phyloP scores from a whole-genome alignment of 208 protist genomes.

The Trypanosomatidae sp. region DNA sequence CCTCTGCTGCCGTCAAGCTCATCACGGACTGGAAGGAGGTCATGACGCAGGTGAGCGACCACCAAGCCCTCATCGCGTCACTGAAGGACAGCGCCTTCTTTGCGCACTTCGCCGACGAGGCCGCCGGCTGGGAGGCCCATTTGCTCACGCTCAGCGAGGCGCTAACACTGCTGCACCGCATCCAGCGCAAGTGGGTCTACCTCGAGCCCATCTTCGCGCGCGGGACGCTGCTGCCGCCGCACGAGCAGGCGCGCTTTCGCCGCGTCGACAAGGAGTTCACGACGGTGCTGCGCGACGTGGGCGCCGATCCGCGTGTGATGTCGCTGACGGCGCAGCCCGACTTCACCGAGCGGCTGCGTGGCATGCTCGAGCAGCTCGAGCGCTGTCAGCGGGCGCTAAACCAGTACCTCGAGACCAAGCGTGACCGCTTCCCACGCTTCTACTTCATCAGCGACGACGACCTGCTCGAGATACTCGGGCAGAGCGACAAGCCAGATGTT shows the following conservation, averaged over 20 bases:
- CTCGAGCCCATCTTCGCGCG: constrained; percentile 96
- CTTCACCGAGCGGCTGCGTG: constrained; percentile 73
- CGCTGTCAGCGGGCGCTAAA: constrained; percentile 93
- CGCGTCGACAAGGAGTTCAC: constrained; percentile 94
- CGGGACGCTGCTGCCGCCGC: constrained; percentile 92
- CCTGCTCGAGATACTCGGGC: constrained; percentile 96
- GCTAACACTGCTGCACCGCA: constrained; percentile 84
- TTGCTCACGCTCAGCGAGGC: constrained; percentile 72
- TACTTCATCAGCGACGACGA: constrained; percentile 99
- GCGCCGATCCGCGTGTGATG: constrained; percentile 87
- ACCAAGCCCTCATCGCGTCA: constrained; percentile 90
- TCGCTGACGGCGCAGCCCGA: constrained; percentile 72
- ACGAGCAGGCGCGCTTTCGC: constrained; percentile 94
- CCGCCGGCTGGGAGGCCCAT: constrained; percentile 84
- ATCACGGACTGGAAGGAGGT: constrained; percentile 98
- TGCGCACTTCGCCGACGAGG: constrained; percentile 87
- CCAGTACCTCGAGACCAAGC: constrained; percentile 97
- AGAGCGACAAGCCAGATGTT: constrained; percentile 84
- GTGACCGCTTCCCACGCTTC: constrained; percentile 90
- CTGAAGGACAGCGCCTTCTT: constrained; percentile 95
- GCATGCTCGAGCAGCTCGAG: constrained; percentile 92
- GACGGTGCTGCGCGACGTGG: constrained; percentile 81
- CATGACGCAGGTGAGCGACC: constrained; percentile 91
- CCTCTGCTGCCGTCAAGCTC: constrained; percentile 56
- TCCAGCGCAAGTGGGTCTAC: constrained; percentile 97